Conservation (phyloP, 306 rosid genomes). For the Cucurbita ficifolia region DNA sequence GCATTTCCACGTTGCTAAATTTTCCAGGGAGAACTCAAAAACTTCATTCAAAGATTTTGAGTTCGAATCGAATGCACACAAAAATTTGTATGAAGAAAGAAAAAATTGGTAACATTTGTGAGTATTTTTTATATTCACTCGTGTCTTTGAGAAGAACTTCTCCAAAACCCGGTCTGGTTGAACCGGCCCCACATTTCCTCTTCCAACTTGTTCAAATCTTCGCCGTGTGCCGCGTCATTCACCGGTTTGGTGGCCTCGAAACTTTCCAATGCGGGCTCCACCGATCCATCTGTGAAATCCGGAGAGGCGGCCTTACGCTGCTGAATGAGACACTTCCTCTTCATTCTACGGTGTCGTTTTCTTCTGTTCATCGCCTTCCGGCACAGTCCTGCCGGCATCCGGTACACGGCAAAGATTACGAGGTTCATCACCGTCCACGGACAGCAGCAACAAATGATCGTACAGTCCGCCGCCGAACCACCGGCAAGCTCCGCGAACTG, state of each 20-base stretch:
- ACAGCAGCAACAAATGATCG: slow-evolving; percentile 68
- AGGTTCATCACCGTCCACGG: slow-evolving; percentile 48
- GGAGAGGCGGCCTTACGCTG: background rate
- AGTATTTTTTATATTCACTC: background rate
- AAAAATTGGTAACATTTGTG: background rate
- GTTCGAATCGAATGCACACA: background rate
- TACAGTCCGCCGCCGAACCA: slow-evolving; percentile 47
- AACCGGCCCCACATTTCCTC: slow-evolving; percentile 74
- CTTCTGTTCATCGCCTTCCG: slow-evolving; percentile 24
- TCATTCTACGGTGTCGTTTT: slow-evolving; percentile 12
- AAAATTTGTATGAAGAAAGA: background rate
- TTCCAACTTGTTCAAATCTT: slow-evolving; percentile 20
- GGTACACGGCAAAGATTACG: slow-evolving; percentile 31
- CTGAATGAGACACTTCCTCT: slow-evolving; percentile 9
- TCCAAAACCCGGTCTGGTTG: slow-evolving; percentile 61
- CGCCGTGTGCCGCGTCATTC: background rate
- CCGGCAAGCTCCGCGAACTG: slow-evolving; percentile 55
- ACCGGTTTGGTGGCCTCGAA: background rate
- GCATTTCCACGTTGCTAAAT: background rate
- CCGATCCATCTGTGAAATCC: background rate
- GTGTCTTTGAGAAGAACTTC: slow-evolving; percentile 39
- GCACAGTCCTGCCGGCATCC: slow-evolving; percentile 36
- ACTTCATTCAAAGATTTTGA: background rate
- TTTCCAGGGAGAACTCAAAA: background rate
- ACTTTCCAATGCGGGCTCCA: background rate